Evolutionary conservation across 352 stramenopile genomes (phyloP), one percentile per base, ranked within the genome.

Genomic region (Globisporangium apiculatum): DNA sequence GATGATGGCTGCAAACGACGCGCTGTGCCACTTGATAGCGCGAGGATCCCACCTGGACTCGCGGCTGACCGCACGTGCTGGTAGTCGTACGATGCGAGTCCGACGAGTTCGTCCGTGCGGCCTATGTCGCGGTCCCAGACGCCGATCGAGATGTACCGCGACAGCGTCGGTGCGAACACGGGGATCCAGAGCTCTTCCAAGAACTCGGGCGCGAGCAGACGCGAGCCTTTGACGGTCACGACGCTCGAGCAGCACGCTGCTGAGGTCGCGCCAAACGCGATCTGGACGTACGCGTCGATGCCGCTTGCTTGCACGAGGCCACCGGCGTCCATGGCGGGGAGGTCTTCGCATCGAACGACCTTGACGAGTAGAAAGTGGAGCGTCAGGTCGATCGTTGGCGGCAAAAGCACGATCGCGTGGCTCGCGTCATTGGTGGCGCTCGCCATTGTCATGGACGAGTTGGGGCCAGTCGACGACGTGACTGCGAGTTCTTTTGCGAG

Each of bases 171-270:
- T 7, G 78, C 54, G 17, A 86, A 71, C 31, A 95, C 85, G 2
- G 88, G 88, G 14, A 97, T 75, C 88, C 88, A 97, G 7, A 97
- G 45, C 57, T 95, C 80, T 51, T 95, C 85, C 7, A 86, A 64
- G 49, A 92, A 89, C 48, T 83, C 79, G 0, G 77, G 73, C 8
- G 73, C 40, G 8, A 92, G 62, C 31, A 78, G 71, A 1, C 64
- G 55, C 5, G 53, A 52, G 2, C 79, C 83, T 67, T 89, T 89
- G 35, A 89, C 72, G 0, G 76, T 91, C 0, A 89, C 65, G 8
- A 86, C 76, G 0, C 66, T 75, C 3, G 71, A 80, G 51, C 75
- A 72, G 40, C 76, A 83, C 0, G 65, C 61, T 0, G 55, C 37
- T 31, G 24, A 31, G 48, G 87, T 82, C 0, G 72, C 68, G 0